Percentiles rank a stretch among this genome's conserved stretches.
Evolutionary conservation across 805 yeast species (phyloP).

Genomic region (Komagataella ulmi): DNA sequence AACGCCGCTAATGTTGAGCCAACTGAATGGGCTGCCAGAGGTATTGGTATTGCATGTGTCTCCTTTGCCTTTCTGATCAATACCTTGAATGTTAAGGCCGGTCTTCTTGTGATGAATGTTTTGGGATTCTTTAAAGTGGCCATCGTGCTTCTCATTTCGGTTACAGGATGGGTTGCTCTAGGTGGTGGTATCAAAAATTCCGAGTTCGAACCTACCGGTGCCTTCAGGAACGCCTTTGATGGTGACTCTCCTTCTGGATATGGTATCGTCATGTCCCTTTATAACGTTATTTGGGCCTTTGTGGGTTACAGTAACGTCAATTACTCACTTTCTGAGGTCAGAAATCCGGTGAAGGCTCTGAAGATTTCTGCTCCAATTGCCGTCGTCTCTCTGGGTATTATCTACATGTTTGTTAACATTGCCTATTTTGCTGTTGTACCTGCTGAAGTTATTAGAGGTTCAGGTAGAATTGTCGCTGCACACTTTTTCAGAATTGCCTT

Average conservation of each 20-base stretch:
- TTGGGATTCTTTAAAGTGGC: conserved; percentile 63
- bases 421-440: conserved; percentile 80
- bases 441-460: conserved; percentile 38
- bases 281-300: conserved; percentile 29
- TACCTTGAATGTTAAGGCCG: conserved; percentile 46
- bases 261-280: conserved; percentile 26
- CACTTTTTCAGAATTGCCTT: conserved; percentile 62
- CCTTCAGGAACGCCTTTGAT: conserved; percentile 17
- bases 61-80: conserved; percentile 58
- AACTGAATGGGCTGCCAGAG: conserved; percentile 68
- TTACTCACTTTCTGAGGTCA: conserved; percentile 27
- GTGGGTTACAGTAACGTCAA: conserved; percentile 27
- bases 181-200: conserved; percentile 46
- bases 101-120: conserved; percentile 49
- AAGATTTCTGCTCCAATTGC: conserved; percentile 68
- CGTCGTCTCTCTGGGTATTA: conserved; percentile 40
- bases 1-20: conserved; percentile 59
- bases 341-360: conserved; percentile 58
- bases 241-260: conserved; percentile 25
- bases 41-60: conserved; percentile 62
- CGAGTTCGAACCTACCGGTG: conserved; percentile 18
- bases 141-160: conserved; percentile 54
- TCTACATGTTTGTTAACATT: conserved; percentile 66
- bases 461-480: conserved; percentile 67
- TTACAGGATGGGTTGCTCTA: conserved; percentile 76